Evolutionary conservation across 1,284 basidiomycete genomes (phyloP), one percentile per base, ranked within the genome.

Genomic region (Ustilago esculenta): DNA sequence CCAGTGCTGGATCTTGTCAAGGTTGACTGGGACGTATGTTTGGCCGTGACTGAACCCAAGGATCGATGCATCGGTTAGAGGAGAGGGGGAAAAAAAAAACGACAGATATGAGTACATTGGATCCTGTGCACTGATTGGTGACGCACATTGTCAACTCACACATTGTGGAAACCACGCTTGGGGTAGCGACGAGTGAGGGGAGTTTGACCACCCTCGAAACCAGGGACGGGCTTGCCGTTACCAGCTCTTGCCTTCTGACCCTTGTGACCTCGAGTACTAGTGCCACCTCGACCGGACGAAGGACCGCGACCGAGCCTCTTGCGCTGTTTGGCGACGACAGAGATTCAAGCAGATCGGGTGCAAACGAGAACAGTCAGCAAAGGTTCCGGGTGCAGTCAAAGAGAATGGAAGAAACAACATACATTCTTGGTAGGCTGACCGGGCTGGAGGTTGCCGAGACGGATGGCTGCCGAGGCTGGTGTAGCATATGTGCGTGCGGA

Each of bases 131-230:
- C n/a, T n/a, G n/a, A n/a, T n/a, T n/a, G n/a, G n/a, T n/a, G n/a
- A n/a, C n/a, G n/a, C 7, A 15, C 52, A 29, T 6, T 6, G 27
- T 6, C 27, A 7, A 7, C 91, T 80, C 77, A 94, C 94, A 88
- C 87, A 84, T 97, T 98, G 60, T 89, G 87, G 82, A 98, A 98
- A 40, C 95, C 95, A 42, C 89, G 87, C 85, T 98, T 98, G 9
- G 95, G 95, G 81, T 94, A 92, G 41, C 90, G 85, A 72, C 93
- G 89, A n/a, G 89, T 90, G 55, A 98, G 87, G 7, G 95, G 92
- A 20, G 94, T 97, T 83, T 98, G 95, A 71, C 95, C 95, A 79
- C 95, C 95, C 83, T 96, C 94, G 73, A 98, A 98, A 24, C 80
- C 79, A 25, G 88, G 86, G 70, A 87, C 88, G 23, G 92, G 88